A percentile compares a stretch with the other conserved stretches of the same genome.
These are phyloP conservation scores for Erythrophleum fordii DNA, from an alignment of 306 rosid genomes.

Conservation along the genomic window DNA sequence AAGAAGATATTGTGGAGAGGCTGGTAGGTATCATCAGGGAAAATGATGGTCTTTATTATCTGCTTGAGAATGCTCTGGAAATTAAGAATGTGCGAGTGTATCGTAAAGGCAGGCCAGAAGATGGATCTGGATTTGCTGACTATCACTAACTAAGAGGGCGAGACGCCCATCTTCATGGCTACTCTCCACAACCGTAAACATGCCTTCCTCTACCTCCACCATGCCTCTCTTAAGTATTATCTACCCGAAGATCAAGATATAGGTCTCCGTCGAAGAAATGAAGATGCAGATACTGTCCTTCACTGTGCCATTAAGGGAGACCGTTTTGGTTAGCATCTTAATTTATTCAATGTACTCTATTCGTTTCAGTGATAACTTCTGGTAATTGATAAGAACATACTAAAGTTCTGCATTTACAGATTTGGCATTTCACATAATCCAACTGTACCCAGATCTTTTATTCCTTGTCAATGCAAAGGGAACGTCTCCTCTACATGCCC, in stretches of 20 bases:
- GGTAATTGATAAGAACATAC: no score
- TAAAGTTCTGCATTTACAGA: no score
- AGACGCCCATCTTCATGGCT: background rate
- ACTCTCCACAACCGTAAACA: background rate
- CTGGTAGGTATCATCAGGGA: background rate
- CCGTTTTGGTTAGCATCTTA: background rate
- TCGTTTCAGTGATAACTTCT: no score
- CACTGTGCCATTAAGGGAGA: background rate
- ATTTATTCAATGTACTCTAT: no score
- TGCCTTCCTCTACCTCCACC: background rate
- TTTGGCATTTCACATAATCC: constrained; percentile 35
- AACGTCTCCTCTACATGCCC: constrained; percentile 36
- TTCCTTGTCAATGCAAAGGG: background rate
- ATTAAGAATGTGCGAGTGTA: constrained; percentile 31
- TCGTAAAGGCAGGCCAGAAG: background rate
- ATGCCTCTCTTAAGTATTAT: background rate
- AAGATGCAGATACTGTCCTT: background rate
- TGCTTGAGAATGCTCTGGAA: background rate
- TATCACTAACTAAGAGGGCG: background rate
- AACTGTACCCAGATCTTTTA: background rate
- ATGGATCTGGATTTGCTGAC: background rate
- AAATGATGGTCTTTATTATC: no score
- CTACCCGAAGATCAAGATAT: background rate
- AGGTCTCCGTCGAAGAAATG: no score
- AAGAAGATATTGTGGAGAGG: background rate